A percentile compares a stretch with the other conserved stretches of the same genome.
These are phyloP conservation scores for Arachis monticola DNA, from an alignment of 331 rosid genomes.

Conservation along the genomic window DNA sequence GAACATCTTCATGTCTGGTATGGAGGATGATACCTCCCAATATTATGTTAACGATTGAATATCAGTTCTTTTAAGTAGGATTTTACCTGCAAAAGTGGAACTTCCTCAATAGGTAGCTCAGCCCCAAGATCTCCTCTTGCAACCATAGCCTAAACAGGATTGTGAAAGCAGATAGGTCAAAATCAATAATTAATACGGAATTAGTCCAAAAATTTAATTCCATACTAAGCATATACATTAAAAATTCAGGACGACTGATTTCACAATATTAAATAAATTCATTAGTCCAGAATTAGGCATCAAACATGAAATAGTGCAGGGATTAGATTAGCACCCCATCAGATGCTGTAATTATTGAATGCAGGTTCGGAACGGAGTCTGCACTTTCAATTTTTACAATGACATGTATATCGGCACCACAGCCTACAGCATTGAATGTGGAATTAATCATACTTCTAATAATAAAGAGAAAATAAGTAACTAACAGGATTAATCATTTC, in stretches of 20 bases:
- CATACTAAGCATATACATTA: conserved; percentile 3
- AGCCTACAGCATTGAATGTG: conserved; percentile 56
- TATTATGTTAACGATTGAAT: conserved; percentile 16
- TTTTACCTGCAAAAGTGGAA: conserved; percentile 93
- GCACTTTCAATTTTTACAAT: conserved; percentile 97
- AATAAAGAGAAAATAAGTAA: background rate
- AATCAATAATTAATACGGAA: background rate
- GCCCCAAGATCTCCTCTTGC: conserved; percentile 99
- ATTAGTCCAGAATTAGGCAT: conserved; percentile 1
- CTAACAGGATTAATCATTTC: conserved; percentile 10
- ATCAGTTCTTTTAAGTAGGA: conserved; percentile 22
- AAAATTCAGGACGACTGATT: background rate
- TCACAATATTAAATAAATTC: background rate
- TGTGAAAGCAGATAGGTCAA: conserved; percentile 33
- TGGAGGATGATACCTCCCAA: background rate
- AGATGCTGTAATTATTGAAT: conserved; percentile 94
- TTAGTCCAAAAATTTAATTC: conserved; percentile 22
- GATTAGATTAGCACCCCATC: conserved; percentile 79
- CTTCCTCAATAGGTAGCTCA: conserved; percentile 98
- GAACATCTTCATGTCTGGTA: conserved; percentile 11
- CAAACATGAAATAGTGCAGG: conserved; percentile 29
- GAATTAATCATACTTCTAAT: conserved; percentile 34
- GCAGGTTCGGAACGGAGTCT: conserved; percentile 94
- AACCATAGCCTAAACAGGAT: conserved; percentile 85
- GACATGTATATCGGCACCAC: conserved; percentile 89